phyloP scores from a whole-genome alignment of 768 basidiomycete species.

The Fomitopsis serialis region DNA sequence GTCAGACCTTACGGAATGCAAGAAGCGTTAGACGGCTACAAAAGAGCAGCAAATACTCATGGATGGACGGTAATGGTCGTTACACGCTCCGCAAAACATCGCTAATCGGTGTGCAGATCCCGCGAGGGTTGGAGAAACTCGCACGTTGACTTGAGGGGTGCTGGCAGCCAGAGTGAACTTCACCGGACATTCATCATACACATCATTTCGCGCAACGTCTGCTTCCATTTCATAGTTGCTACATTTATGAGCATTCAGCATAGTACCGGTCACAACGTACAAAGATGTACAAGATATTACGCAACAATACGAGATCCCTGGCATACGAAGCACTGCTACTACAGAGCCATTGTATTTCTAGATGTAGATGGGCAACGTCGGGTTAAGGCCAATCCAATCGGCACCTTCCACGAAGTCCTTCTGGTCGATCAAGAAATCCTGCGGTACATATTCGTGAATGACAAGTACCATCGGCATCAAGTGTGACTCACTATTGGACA shows the following conservation, averaged over 20 bases:
- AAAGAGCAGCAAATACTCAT: slow-evolving; percentile 60
- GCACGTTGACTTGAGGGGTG: neutral
- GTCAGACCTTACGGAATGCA: slow-evolving; percentile 38
- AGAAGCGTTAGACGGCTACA: slow-evolving; percentile 61
- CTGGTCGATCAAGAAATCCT: slow-evolving; percentile 86
- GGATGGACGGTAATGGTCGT: slow-evolving; percentile 46
- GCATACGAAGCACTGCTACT: too few relatives aligned
- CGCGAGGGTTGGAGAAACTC: neutral
- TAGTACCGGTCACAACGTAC: too few relatives aligned
- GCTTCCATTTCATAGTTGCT: too few relatives aligned
- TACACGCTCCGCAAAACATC: neutral
- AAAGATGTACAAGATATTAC: too few relatives aligned
- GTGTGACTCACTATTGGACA: slow-evolving; percentile 54
- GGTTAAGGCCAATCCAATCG: slow-evolving; percentile 72
- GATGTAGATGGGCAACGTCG: slow-evolving; percentile 76
- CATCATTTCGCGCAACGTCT: too few relatives aligned
- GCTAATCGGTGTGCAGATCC: neutral
- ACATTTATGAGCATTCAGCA: too few relatives aligned
- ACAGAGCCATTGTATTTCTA: slow-evolving; percentile 33
- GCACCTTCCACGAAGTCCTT: slow-evolving; percentile 63
- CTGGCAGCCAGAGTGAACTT: too few relatives aligned
- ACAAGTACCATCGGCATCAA: too few relatives aligned
- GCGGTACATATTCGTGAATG: neutral
- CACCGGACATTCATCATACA: too few relatives aligned
- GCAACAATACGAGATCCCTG: too few relatives aligned